Percentiles rank a stretch among this genome's conserved stretches.
These are phyloP conservation scores for Scheffersomyces illinoinensis DNA, from an alignment of 1,139 yeast species.

Conservation along the genomic window DNA sequence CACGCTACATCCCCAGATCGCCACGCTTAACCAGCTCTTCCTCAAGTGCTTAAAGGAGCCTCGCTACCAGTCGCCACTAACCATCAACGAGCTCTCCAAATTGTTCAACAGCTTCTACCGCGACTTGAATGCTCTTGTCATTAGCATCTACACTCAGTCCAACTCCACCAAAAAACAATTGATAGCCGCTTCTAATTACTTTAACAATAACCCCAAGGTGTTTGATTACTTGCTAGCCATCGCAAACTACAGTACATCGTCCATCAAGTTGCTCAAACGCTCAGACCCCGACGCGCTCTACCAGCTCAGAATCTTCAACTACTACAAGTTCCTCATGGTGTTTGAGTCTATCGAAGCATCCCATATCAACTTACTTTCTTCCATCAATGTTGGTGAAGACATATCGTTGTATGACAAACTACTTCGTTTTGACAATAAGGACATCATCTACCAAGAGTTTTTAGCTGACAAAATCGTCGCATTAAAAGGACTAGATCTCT, in stretches of 20 bases:
- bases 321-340: constrained; percentile 39
- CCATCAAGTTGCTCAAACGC: constrained; percentile 41
- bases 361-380: constrained; percentile 30
- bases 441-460: constrained; percentile 37
- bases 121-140: constrained; percentile 38
- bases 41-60: constrained; percentile 44
- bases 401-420: constrained; percentile 39
- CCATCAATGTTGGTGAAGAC: constrained; percentile 27
- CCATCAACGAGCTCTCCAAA: constrained; percentile 33
- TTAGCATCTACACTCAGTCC: constrained; percentile 39
- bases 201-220: constrained; percentile 29
- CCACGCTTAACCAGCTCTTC: constrained; percentile 29
- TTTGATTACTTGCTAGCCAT: constrained; percentile 47
- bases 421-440: constrained; percentile 41
- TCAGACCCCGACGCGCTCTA: constrained; percentile 36
- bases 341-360: constrained; percentile 36
- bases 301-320: constrained; percentile 44
- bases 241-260: constrained; percentile 41
- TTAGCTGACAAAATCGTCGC: constrained; percentile 35
- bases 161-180: constrained; percentile 41
- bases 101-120: constrained; percentile 37
- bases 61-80: constrained; percentile 42
- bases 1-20: constrained; percentile 23
- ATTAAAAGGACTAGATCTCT: constrained; percentile 26
- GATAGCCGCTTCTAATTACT: constrained; percentile 29